Conservation (phyloP, 495 filamentous ascomycete species). For the Hypomontagnella monticulosa region DNA sequence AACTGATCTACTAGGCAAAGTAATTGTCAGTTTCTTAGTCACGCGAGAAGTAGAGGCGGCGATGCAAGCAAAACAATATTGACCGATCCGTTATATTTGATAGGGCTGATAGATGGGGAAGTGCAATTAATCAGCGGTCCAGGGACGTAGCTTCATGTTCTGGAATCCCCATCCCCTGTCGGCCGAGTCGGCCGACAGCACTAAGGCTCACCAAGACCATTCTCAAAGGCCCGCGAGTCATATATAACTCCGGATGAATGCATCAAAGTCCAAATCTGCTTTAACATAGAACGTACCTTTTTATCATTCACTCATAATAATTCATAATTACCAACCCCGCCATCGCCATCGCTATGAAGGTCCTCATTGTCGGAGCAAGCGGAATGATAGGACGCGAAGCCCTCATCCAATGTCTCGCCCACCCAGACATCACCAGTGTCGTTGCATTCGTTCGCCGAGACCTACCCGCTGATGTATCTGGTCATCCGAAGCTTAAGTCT, state of each 20-base stretch:
- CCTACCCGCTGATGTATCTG: slow-evolving; percentile 25
- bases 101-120: too few relatives aligned
- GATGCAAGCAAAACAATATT: too few relatives aligned
- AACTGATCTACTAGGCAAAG: too few relatives aligned
- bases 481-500: slow-evolving; percentile 36
- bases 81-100: too few relatives aligned
- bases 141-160: too few relatives aligned
- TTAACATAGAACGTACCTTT: background rate
- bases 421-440: slow-evolving; percentile 37
- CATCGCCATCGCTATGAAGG: slow-evolving; percentile 30
- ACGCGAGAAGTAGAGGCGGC: too few relatives aligned
- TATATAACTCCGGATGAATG: too few relatives aligned
- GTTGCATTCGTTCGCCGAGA: slow-evolving; percentile 36
- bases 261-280: too few relatives aligned
- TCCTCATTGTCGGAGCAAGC: slow-evolving; percentile 41
- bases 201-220: background rate
- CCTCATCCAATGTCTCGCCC: slow-evolving; percentile 31
- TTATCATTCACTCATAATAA: background rate
- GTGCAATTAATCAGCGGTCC: too few relatives aligned
- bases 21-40: too few relatives aligned
- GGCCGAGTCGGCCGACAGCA: slow-evolving; percentile 11
- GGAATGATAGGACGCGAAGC: slow-evolving; percentile 39
- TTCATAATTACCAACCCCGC: background rate
- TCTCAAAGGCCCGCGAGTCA: too few relatives aligned
- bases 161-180: too few relatives aligned